phyloP scores from a whole-genome alignment of 1,284 basidiomycete genomes.

The Gomphus bonarii region DNA sequence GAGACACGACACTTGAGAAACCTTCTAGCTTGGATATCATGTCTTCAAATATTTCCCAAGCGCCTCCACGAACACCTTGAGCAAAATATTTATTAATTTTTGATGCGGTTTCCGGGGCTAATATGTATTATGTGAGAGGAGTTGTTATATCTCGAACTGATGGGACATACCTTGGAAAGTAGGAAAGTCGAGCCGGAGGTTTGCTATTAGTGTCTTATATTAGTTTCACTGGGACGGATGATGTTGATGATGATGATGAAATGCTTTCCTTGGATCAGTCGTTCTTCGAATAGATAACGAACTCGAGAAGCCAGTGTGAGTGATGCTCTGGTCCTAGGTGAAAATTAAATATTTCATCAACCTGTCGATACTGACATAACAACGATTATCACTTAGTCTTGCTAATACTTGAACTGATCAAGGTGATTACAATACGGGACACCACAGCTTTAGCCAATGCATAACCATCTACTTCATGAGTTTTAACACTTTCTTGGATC shows the following conservation, averaged over 20 bases:
- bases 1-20: neutral
- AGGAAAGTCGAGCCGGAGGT: neutral
- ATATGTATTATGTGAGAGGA: neutral
- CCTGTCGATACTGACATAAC: neutral
- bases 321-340: neutral
- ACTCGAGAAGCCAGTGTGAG: neutral
- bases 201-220: neutral
- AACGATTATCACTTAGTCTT: neutral
- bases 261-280: conserved; percentile 2
- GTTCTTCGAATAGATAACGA: conserved; percentile 1
- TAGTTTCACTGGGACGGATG: neutral
- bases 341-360: neutral
- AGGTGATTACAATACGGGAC: neutral
- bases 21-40: neutral
- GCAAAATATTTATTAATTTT: conserved; percentile 2
- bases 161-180: neutral
- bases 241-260: neutral
- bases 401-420: neutral
- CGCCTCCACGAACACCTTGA: neutral
- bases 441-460: neutral
- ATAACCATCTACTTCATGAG: neutral
- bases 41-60: conserved; percentile 4
- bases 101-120: neutral
- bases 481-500: neutral
- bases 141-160: neutral